These are phyloP conservation scores for Yamadazyma trypodendri DNA, from an alignment of 1,139 yeast genomes.

Conservation along the genomic window DNA sequence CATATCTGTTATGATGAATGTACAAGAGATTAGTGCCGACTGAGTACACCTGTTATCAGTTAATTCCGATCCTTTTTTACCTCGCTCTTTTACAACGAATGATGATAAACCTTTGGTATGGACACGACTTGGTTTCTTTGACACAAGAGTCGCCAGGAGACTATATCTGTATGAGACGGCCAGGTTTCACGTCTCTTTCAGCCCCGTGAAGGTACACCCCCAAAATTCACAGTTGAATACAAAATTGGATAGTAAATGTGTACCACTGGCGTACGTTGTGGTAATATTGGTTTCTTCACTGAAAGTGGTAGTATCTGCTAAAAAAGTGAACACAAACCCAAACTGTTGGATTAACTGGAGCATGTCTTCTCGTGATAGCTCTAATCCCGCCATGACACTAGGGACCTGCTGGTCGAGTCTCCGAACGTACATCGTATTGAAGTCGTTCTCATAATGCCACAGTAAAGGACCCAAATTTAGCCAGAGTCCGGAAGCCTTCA, in stretches of 20 bases:
- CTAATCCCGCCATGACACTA: constrained; percentile 55
- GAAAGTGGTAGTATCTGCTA: not conserved
- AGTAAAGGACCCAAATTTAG: constrained; percentile 81
- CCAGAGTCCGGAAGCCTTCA: constrained; percentile 66
- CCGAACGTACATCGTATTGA: constrained; percentile 12
- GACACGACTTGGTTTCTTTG: not conserved
- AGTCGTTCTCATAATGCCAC: constrained; percentile 79
- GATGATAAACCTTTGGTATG: not conserved
- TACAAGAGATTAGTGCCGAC: too few species aligned
- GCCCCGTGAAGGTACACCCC: constrained; percentile 24
- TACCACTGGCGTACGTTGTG: constrained; percentile 58
- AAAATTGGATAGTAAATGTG: constrained; percentile 54
- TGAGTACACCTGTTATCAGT: not conserved
- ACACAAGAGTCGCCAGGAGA: too few species aligned
- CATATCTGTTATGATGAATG: constrained; percentile 18
- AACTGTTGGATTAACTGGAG: constrained; percentile 43
- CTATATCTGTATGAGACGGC: too few species aligned
- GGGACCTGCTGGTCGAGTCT: constrained; percentile 26
- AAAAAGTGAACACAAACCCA: constrained; percentile 52
- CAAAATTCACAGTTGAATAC: constrained; percentile 69
- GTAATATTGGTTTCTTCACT: constrained; percentile 24
- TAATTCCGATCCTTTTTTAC: constrained; percentile 4
- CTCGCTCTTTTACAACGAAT: constrained; percentile 2
- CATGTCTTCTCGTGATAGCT: constrained; percentile 62
- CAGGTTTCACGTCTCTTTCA: too few species aligned